A percentile compares a stretch with the other conserved stretches of the same genome.
phyloP scores from a whole-genome alignment of 2,329 filamentous ascomycete species.

The Chaetomiaceae sp. region DNA sequence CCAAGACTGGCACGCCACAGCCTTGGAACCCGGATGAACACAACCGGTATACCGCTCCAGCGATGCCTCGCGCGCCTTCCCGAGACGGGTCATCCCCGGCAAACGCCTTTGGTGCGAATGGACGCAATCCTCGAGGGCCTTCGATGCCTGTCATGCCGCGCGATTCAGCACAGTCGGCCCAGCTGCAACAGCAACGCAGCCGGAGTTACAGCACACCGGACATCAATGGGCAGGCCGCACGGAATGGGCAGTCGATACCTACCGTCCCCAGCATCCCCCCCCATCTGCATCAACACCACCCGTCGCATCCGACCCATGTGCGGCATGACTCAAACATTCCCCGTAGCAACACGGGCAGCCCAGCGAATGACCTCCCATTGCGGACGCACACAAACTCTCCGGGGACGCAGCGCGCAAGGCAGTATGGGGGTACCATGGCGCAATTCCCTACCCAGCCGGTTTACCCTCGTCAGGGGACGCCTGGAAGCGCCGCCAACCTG shows the following conservation, averaged over 20 bases:
- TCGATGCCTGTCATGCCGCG: conserved; percentile 67
- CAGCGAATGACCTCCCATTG: conserved; percentile 62
- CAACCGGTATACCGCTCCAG: conserved; percentile 83
- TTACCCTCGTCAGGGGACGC: conserved; percentile 45
- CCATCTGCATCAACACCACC: conserved; percentile 63
- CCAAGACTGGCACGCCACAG: conserved; percentile 66
- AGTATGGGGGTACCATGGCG: conserved; percentile 48
- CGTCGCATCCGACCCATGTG: conserved; percentile 50
- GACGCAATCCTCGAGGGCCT: conserved; percentile 67
- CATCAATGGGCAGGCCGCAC: conserved; percentile 67
- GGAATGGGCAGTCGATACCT: conserved; percentile 52
- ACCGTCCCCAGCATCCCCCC: conserved; percentile 72
- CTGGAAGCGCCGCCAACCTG: conserved; percentile 22
- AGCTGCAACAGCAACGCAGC: conserved; percentile 63
- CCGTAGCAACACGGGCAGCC: conserved; percentile 78
- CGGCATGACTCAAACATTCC: conserved; percentile 59
- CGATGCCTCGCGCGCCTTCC: conserved; percentile 75
- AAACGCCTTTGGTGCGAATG: conserved; percentile 59
- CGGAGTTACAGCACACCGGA: conserved; percentile 94
- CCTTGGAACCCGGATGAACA: conserved; percentile 63
- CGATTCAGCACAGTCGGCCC: conserved; percentile 49
- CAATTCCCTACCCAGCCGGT: conserved; percentile 55
- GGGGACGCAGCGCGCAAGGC: conserved; percentile 54
- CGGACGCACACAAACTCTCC: conserved; percentile 69
- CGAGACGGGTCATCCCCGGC: conserved; percentile 65